A percentile compares a stretch with the other conserved stretches of the same genome.
phyloP scores from a whole-genome alignment of 1,284 basidiomycete species.

The Moesziomyces globuligerus region DNA sequence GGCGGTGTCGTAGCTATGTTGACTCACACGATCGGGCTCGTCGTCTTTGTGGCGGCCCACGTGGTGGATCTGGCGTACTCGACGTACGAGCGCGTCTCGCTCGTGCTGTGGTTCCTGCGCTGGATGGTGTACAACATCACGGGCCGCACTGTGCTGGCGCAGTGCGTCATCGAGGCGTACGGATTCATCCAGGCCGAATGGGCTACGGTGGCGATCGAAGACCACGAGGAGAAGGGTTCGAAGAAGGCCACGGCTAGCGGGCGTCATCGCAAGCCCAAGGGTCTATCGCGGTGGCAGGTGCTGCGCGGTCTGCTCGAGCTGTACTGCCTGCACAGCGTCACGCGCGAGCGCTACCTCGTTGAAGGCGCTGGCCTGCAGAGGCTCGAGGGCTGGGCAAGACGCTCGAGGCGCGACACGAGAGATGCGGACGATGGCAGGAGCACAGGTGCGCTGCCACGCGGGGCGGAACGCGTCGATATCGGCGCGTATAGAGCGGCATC shows the following conservation, averaged over 20 bases:
- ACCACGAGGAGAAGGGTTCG: constrained; percentile 59
- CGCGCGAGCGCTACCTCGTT: constrained; percentile 52
- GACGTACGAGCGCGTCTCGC: constrained; percentile 33
- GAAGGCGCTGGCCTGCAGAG: constrained; percentile 59
- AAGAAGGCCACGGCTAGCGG: constrained; percentile 11
- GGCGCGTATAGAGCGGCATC: constrained; percentile 42
- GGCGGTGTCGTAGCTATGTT: constrained; percentile 28
- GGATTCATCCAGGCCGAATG: constrained; percentile 60
- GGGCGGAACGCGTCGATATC: constrained; percentile 37
- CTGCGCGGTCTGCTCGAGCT: constrained; percentile 60
- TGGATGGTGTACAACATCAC: constrained; percentile 62
- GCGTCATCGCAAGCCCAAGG: constrained; percentile 35
- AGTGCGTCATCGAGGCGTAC: constrained; percentile 59
- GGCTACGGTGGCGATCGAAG: constrained; percentile 60
- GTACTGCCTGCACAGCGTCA: constrained; percentile 60
- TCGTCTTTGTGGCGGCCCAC: constrained; percentile 62
- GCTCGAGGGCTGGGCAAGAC: constrained; percentile 42
- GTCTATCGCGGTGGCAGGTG: constrained; percentile 59
- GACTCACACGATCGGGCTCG: constrained; percentile 43
- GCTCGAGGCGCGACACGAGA: constrained; percentile 1
- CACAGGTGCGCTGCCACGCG: not conserved
- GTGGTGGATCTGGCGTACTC: constrained; percentile 53
- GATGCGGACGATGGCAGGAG: not conserved
- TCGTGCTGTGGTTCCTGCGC: constrained; percentile 59
- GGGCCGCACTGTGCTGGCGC: constrained; percentile 59